Base-by-base conservation (phyloP, 495 filamentous ascomycete species). In the Penicillium waksmanii region DNA sequence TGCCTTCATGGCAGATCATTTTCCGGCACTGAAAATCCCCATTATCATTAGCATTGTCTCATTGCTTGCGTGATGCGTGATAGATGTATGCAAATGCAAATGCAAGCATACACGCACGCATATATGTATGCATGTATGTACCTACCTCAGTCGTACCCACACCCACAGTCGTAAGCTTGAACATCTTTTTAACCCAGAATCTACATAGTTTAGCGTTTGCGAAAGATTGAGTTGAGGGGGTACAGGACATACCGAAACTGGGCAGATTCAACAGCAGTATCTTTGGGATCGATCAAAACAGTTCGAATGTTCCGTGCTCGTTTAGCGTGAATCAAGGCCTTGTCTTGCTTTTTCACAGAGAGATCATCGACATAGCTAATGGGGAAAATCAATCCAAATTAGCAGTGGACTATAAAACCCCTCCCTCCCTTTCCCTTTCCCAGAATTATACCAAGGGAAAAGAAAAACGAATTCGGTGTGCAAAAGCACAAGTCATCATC, bases 151-250 rank as follows among this genome's bases (percentile, higher is more conserved):
- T 56, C 43, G 60, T 63, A 27, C 68, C 72, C 33, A 64, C 62
- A 23, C 79, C 77, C 48, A 77, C 72, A 19, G 68, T 55, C 54
- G 77, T 69, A 46, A 84, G 72, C 49, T 80, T 79, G 66, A 85
- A 85, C 83, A 85, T 85, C 62, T 85, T 85, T 59, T 85, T 85
- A 15, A 82, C 82, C 83, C 83, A 85, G 59, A 85, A 85, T 35
- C 83, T 83, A 59, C 50, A 27, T 18, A 5, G n/a, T 21, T 73
- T 56, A 72, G 64, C 33, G 3, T 0, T 31, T 31, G 27, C 8
- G 3, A 23, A 23, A 23, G 23, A 23, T 23, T 23, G 23, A 23
- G 23, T 23, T 23, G 3, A 23, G 23, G 23, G 23, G 23, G 4
- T 23, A 23, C 23, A 23, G 23, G 23, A 23, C 21, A 35, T 70